Conservation (phyloP, 139 green algal species). For the Haematococcus lacustris region DNA sequence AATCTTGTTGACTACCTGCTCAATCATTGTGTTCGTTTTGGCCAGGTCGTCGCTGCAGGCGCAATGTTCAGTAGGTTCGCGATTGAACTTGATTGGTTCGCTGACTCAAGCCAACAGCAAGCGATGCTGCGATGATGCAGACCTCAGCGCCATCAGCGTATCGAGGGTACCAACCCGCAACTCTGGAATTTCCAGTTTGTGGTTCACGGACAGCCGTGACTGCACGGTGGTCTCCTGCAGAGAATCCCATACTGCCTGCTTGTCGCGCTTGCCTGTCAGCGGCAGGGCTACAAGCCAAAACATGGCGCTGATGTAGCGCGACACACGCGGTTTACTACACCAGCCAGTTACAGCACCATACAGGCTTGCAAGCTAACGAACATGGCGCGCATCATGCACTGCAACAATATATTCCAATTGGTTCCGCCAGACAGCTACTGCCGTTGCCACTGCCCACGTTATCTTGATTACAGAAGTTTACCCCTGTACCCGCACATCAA, state of each 20-base stretch:
- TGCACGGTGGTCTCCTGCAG: conserved; percentile 63
- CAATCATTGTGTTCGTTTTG: conserved; percentile 69
- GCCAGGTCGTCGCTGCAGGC: conserved; percentile 78
- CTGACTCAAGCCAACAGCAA: conserved; percentile 29
- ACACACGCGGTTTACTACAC: no score
- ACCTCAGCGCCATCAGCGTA: conserved; percentile 72
- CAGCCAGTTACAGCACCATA: no score
- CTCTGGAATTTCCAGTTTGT: conserved; percentile 78
- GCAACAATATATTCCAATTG: no score
- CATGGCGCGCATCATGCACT: no score
- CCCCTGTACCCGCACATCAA: no score
- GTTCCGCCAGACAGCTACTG: no score
- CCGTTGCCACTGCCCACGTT: no score
- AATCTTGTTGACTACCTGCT: conserved; percentile 84
- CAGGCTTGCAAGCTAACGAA: no score
- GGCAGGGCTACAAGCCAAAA: conserved; percentile 78
- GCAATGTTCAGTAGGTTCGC: background rate
- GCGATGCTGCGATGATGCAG: background rate
- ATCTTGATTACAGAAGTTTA: no score
- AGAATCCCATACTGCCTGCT: conserved; percentile 59
- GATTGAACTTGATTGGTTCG: background rate
- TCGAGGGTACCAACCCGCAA: conserved; percentile 91
- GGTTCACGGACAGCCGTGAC: conserved; percentile 43
- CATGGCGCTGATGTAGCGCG: no score
- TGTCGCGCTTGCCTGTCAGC: conserved; percentile 24